Evolutionary conservation across 768 basidiomycete genomes (phyloP).

Genomic region (Auriscalpium orientale): DNA sequence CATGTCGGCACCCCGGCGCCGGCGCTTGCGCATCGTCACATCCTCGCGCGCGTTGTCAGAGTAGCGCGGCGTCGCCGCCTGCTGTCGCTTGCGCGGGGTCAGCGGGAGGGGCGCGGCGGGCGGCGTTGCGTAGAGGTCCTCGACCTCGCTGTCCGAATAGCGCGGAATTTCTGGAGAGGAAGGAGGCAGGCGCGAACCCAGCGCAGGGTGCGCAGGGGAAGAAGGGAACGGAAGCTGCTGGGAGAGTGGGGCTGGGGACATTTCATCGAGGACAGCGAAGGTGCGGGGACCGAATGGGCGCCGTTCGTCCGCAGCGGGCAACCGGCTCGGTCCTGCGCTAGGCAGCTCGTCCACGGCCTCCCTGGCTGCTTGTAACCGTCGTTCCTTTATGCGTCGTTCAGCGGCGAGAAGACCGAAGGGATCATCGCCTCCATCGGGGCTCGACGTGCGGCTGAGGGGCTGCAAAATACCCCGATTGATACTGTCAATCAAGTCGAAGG

Average conservation of each 20-base stretch:
- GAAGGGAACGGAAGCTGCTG: not conserved
- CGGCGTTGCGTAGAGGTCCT: slow-evolving; percentile 14
- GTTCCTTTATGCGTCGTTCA: slow-evolving; percentile 11
- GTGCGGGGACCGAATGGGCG: slow-evolving; percentile 8
- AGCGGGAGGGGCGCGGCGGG: slow-evolving; percentile 5
- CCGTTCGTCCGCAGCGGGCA: not conserved
- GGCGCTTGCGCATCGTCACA: slow-evolving; percentile 14
- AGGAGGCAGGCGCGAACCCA: not conserved
- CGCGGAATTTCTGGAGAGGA: not conserved
- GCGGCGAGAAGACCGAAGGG: slow-evolving; percentile 15
- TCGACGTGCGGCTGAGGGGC: slow-evolving; percentile 1
- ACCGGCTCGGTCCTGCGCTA: slow-evolving; percentile 5
- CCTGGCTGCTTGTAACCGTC: not conserved
- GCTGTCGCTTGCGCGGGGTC: slow-evolving; percentile 7
- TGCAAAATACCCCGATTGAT: slow-evolving; percentile 15
- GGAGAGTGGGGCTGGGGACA: not conserved
- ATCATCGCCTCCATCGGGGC: slow-evolving; percentile 7
- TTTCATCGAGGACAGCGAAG: not conserved
- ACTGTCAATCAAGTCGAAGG: not conserved
- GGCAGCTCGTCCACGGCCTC: not conserved
- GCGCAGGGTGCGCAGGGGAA: not conserved
- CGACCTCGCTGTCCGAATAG: slow-evolving; percentile 15
- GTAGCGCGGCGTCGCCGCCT: slow-evolving; percentile 5
- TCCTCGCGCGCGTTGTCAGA: slow-evolving; percentile 6
- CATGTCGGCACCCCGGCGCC: slow-evolving; percentile 6